Conservation (phyloP, 1,284 basidiomycete genomes). For the Takashimella tepidaria region DNA sequence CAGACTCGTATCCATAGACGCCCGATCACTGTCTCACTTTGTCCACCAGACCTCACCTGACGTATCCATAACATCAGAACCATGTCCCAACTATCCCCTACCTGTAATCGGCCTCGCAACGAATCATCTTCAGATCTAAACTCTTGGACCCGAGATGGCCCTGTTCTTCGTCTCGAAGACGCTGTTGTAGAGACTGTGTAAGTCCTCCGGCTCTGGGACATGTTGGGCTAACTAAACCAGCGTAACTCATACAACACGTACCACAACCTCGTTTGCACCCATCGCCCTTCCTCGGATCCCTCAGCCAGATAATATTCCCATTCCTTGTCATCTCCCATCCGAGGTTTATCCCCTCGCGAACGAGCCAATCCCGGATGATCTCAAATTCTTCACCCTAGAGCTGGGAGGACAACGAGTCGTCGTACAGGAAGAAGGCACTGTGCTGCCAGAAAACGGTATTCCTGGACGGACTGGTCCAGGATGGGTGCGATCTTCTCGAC, state of each 20-base stretch:
- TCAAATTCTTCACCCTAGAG: conserved; percentile 38
- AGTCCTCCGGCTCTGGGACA: conserved; percentile 9
- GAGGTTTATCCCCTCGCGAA: conserved; percentile 39
- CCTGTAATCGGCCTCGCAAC: neutral
- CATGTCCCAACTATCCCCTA: neutral
- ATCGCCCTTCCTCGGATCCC: conserved; percentile 41
- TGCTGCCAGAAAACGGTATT: conserved; percentile 2
- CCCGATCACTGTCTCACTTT: neutral
- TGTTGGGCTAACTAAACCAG: conserved; percentile 3
- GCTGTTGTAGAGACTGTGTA: conserved; percentile 45
- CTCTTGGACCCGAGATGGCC: conserved; percentile 14
- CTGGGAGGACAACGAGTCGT: conserved; percentile 39
- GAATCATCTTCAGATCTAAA: neutral
- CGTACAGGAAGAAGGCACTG: conserved; percentile 36
- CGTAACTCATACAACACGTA: conserved; percentile 33
- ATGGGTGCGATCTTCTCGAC: conserved; percentile 20
- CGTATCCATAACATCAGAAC: neutral
- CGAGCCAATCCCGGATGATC: conserved; percentile 40
- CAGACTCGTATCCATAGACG: neutral
- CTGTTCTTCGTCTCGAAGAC: conserved; percentile 38
- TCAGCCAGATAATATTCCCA: conserved; percentile 24
- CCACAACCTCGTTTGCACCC: conserved; percentile 43
- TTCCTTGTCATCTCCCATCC: conserved; percentile 26
- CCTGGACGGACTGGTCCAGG: conserved; percentile 15
- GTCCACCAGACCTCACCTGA: too few species aligned